A percentile compares a stretch with the other conserved stretches of the same genome.
phyloP scores from a whole-genome alignment of 495 filamentous ascomycete species.

The Aspergillus funiculosus region DNA sequence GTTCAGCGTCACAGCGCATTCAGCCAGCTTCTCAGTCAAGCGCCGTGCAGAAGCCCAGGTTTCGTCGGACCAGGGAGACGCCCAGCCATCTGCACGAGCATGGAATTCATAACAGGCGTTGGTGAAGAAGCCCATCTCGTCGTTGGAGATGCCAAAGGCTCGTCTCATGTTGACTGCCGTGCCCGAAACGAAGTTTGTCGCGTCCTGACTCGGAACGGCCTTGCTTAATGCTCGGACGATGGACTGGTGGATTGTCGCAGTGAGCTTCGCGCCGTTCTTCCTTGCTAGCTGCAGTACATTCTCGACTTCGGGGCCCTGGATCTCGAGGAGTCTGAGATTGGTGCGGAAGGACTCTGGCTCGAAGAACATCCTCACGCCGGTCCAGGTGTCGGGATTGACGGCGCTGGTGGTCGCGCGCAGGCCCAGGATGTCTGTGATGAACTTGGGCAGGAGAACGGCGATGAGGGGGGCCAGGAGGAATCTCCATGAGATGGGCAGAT shows the following conservation, averaged over 20 bases:
- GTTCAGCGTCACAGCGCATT: conserved; percentile 15
- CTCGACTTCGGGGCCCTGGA: conserved; percentile 16
- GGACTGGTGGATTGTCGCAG: conserved; percentile 19
- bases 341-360: conserved; percentile 1
- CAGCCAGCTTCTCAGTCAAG: conserved; percentile 20
- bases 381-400: conserved; percentile 22
- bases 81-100: conserved; percentile 1
- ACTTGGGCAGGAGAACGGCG: conserved; percentile 16
- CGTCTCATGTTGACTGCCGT: conserved; percentile 26
- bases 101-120: conserved; percentile 15
- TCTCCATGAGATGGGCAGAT: conserved; percentile 24
- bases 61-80: conserved; percentile 13
- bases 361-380: conserved; percentile 19
- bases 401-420: conserved; percentile 19
- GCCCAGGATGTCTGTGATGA: conserved; percentile 11
- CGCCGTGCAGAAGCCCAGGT: conserved; percentile 19
- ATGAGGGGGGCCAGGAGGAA: conserved; percentile 21
- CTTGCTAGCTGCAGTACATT: conserved; percentile 14
- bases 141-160: conserved; percentile 12
- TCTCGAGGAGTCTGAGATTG: conserved; percentile 18
- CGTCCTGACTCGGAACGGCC: conserved; percentile 8
- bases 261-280: conserved; percentile 20
- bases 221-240: conserved; percentile 21
- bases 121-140: conserved; percentile 21
- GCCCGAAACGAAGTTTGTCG: conserved; percentile 22